Percentiles rank a stretch among this genome's conserved stretches.
These are phyloP conservation scores for Eleusine indica DNA, from an alignment of 176 grass and related monocot species.

Conservation along the genomic window DNA sequence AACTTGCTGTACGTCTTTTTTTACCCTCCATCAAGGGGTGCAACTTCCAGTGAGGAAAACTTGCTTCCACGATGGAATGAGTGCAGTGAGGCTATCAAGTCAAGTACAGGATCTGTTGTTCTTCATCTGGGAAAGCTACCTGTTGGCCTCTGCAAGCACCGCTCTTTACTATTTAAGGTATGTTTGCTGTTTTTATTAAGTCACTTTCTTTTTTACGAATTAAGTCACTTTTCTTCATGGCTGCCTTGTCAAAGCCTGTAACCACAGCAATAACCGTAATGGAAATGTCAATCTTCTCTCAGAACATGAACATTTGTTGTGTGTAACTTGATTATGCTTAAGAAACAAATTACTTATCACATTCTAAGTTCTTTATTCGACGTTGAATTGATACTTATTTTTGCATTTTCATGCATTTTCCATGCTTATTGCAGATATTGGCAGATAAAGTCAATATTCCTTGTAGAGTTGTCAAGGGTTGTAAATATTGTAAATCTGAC, in stretches of 20 bases:
- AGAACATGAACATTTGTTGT: not conserved
- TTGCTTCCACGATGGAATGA: slow-evolving; percentile 80
- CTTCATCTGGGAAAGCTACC: slow-evolving; percentile 77
- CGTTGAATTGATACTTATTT: slow-evolving; percentile 11
- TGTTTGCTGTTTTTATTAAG: slow-evolving; percentile 7
- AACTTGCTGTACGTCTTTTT: not conserved
- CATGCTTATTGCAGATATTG: slow-evolving; percentile 60
- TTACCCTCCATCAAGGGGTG: slow-evolving; percentile 46
- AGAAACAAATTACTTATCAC: not conserved
- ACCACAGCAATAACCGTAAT: not conserved
- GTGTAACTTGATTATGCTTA: not conserved
- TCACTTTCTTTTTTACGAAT: not conserved
- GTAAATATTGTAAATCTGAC: slow-evolving; percentile 88
- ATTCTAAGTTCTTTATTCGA: not conserved
- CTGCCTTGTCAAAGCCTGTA: slow-evolving; percentile 25
- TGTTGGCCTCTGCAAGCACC: slow-evolving; percentile 88
- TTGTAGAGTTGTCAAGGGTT: slow-evolving; percentile 94
- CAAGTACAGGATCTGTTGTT: slow-evolving; percentile 73
- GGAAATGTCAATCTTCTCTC: not conserved
- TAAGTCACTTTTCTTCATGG: slow-evolving; percentile 12
- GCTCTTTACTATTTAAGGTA: slow-evolving; percentile 95
- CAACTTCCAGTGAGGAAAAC: slow-evolving; percentile 61
- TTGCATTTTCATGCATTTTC: not conserved
- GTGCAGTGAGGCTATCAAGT: slow-evolving; percentile 58
- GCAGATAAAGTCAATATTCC: slow-evolving; percentile 86